phyloP scores from a whole-genome alignment of 2,329 filamentous ascomycete genomes.

The Xylaria sp. region DNA sequence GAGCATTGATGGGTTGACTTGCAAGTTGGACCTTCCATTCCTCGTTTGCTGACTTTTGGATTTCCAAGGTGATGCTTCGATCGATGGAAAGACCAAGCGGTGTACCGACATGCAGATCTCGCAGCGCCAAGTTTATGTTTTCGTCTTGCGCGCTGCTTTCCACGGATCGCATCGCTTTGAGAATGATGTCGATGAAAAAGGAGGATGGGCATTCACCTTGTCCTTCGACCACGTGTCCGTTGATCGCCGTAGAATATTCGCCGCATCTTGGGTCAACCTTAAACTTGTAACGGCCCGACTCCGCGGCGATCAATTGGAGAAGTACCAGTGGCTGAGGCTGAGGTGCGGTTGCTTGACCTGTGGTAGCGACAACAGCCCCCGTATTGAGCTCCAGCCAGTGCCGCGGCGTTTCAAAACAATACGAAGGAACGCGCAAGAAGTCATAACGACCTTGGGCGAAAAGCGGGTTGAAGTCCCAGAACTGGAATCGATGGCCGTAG shows the following conservation, averaged over 20 bases:
- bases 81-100: too few species aligned
- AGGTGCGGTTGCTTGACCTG: background rate
- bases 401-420: conserved; percentile 12
- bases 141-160: too few species aligned
- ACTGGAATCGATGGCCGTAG: background rate
- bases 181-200: background rate
- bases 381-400: conserved; percentile 19
- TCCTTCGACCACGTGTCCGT: background rate
- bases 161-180: too few species aligned
- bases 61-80: too few species aligned
- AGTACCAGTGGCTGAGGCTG: too few species aligned
- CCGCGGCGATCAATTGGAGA: too few species aligned
- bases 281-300: background rate
- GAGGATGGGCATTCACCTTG: background rate
- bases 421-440: conserved; percentile 3
- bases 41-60: too few species aligned
- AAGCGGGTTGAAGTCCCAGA: conserved; percentile 1
- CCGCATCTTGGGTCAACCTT: background rate
- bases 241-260: background rate
- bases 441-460: background rate
- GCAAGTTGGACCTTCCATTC: too few species aligned
- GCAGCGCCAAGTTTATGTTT: too few species aligned
- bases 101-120: too few species aligned
- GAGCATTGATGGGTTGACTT: too few species aligned
- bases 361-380: background rate